A percentile compares a stretch with the other conserved stretches of the same genome.
phyloP scores from a whole-genome alignment of 768 basidiomycete genomes.

The Amyloporia xantha region DNA sequence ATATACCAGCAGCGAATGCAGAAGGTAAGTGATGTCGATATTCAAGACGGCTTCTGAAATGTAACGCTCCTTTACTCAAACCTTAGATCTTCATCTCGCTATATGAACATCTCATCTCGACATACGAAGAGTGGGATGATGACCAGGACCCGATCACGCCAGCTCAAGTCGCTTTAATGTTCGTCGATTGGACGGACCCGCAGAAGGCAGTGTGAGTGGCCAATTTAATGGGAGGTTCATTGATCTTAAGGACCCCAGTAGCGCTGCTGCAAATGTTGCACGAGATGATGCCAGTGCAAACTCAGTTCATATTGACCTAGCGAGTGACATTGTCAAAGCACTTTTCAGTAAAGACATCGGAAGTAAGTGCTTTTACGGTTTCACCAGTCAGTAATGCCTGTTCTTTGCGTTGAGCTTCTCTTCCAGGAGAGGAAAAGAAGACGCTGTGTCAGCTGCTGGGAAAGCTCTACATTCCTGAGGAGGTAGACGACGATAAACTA shows the following conservation, averaged over 20 bases:
- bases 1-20: conserved; percentile 70
- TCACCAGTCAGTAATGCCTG: no score
- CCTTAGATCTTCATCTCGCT: conserved; percentile 64
- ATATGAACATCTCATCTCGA: conserved; percentile 51
- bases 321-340: conserved; percentile 41
- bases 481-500: conserved; percentile 63
- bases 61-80: not conserved
- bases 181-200: conserved; percentile 87
- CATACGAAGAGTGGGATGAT: conserved; percentile 60
- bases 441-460: conserved; percentile 38
- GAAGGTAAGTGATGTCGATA: conserved; percentile 47
- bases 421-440: conserved; percentile 42
- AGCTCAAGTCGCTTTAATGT: conserved; percentile 67
- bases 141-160: conserved; percentile 70
- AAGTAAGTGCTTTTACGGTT: conserved; percentile 50
- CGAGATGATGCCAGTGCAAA: conserved; percentile 34
- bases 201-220: conserved; percentile 53
- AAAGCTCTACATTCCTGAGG: conserved; percentile 61
- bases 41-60: conserved; percentile 12
- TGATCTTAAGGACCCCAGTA: not conserved
- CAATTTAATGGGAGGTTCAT: not conserved
- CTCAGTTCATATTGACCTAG: conserved; percentile 49
- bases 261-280: conserved; percentile 29
- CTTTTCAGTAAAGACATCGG: conserved; percentile 42
- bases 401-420: no score